Base-by-base conservation (phyloP, 495 filamentous ascomycete species). In the Evansstolkia leycettana region DNA sequence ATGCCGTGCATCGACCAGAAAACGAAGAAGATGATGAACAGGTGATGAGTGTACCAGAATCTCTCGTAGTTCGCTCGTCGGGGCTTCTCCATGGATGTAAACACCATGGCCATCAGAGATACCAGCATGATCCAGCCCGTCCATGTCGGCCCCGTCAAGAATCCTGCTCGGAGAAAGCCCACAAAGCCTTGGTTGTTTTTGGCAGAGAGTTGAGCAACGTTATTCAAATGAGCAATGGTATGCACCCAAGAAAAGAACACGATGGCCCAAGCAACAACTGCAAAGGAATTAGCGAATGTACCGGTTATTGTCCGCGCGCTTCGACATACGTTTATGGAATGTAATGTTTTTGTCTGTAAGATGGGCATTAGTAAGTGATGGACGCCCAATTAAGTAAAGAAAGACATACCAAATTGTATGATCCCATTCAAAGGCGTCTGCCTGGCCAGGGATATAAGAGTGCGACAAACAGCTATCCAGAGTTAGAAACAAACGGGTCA, bases 241-340 rank as follows among this genome's bases (percentile, higher is more conserved):
- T 87, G 82, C 1, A 85, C 70, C 73, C 75, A 83, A 13, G 79
- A 81, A 54, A 81, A 88, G 60, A 84, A 80, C 37, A 84, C 68
- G 50, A 88, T 82, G 14, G 79, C 81, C 78, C 81, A 86, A 3
- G 76, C 82, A 19, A 78, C 77, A 34, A 80, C 57, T 61, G 14
- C 31, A 19, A 31, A 3, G 9, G 14, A 23, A 9, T 23, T 23
- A 23, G 20, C 20, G 24, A 38, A 26, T 28, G 13, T 3, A 3
- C 14, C 11, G 20, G 19, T 3, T 29, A 48, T n/a, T 23, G 20
- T 23, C 20, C 20, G 4, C 20, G 20, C 9, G 20, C 20, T 23
- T 23, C 20, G 9, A 23, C 41, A 33, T 40, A 61, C 57, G 73
- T 57, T 81, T 82, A 56, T 86, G 82, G 61, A 86, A 84, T 24